Conservation (phyloP, 306 rosid species). For the Cicer pinnatifidum region DNA sequence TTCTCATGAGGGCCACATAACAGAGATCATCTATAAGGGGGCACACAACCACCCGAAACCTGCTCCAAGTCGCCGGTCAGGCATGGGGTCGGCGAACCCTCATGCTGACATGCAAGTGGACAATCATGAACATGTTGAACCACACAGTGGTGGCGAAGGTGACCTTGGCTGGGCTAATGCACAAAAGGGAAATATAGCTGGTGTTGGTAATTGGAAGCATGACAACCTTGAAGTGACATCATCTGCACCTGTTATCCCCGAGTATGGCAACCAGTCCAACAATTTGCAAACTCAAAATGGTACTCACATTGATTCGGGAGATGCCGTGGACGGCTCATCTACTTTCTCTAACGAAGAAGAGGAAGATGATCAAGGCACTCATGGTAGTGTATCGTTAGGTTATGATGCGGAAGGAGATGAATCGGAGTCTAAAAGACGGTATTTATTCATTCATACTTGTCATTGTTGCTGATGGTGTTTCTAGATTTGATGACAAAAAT, state of each 20-base stretch:
- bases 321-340: slow-evolving; percentile 82
- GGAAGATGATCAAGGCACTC: slow-evolving; percentile 87
- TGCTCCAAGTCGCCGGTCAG: slow-evolving; percentile 76
- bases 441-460: slow-evolving; percentile 2
- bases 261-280: slow-evolving; percentile 63
- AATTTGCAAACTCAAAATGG: slow-evolving; percentile 72
- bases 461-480: slow-evolving; percentile 40
- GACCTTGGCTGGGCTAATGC: slow-evolving; percentile 60
- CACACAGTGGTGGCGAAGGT: slow-evolving; percentile 61
- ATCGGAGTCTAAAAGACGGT: slow-evolving; percentile 95
- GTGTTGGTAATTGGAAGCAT: slow-evolving; percentile 68
- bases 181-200: slow-evolving; percentile 58
- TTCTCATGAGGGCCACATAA: slow-evolving; percentile 90
- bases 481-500: slow-evolving; percentile 23
- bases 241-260: slow-evolving; percentile 67
- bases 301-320: slow-evolving; percentile 65
- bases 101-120: slow-evolving; percentile 70
- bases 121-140: slow-evolving; percentile 62
- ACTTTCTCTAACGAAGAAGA: slow-evolving; percentile 92
- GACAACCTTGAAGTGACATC: slow-evolving; percentile 85
- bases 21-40: slow-evolving; percentile 95
- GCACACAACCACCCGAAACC: slow-evolving; percentile 87
- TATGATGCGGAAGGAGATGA: slow-evolving; percentile 92
- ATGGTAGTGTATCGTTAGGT: slow-evolving; percentile 84
- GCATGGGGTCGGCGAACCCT: slow-evolving; percentile 60